Evolutionary conservation across 371 early-diverging fungal species (phyloP), one percentile per base, ranked within the genome.

Genomic region (Globomyces sp.): DNA sequence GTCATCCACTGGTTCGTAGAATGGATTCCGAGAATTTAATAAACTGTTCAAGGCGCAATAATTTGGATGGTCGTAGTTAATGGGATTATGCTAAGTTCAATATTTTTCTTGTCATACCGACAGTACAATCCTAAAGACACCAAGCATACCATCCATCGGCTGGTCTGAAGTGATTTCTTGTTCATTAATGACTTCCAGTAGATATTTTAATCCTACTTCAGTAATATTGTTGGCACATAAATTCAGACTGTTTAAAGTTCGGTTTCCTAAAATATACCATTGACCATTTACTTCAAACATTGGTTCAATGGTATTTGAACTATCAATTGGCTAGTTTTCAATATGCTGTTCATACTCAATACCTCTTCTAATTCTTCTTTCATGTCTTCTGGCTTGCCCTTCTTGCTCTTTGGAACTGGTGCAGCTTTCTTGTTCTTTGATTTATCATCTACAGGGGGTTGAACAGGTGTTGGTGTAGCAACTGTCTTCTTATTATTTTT

Each of bases 331-430:
- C 63, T 44, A 13, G 3, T 6, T 8, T 6, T 50, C 6, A 50
- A 6, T 39, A 55, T 1, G 11, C 58, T 63, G 24, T 24, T 24
- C 24, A 24, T 24, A 24, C 24, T 24, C 24, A 24, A 4, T 53
- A 78, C 81, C 67, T 81, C 81, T 24, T 81, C 81, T 0, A 53
- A 58, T 55, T 81, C 81, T 58, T 81, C 81, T 58, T 72, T 75
- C 5, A 69, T 57, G 55, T 81, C 79, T 55, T 81, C 81, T n/a
- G 69, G 71, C 58, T 77, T 77, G 4, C 68, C 72, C 58, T 77
- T 76, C 68, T 77, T 76, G 11, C 70, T 71, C 3, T 65, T 71
- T 13, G 13, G 50, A 13, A 41, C 50, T 6, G 46, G 45, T 10
- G 42, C 63, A 10, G 42, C 13, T 41, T 52, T 52, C 39, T 55